Percentiles rank a stretch among this genome's conserved stretches.
Evolutionary conservation across 1,284 basidiomycete species (phyloP).

Genomic region (Stereum hirsutum): DNA sequence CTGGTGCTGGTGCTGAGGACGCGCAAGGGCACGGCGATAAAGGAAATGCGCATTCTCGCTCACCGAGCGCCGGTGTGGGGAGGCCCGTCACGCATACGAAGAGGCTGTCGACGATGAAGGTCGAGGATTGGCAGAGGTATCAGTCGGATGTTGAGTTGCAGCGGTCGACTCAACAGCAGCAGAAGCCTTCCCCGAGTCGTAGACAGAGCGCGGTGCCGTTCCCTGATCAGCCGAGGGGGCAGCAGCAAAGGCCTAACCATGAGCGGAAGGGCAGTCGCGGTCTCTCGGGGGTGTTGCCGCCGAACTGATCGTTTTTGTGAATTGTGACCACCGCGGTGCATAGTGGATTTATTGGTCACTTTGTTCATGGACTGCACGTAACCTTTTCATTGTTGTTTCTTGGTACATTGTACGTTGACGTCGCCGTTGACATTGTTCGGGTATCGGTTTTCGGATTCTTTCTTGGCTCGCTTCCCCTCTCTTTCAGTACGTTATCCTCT

Average conservation of each 20-base stretch:
- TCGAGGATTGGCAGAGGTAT: constrained; percentile 73
- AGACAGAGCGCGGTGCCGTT: constrained; percentile 26
- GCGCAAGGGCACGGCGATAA: constrained; percentile 14
- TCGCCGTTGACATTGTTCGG: too few species aligned
- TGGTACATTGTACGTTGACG: too few species aligned
- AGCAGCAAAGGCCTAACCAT: too few species aligned
- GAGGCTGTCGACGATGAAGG: constrained; percentile 64
- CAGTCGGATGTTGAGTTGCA: constrained; percentile 47
- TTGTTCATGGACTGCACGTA: too few species aligned
- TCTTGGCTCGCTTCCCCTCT: too few species aligned
- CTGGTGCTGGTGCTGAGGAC: constrained; percentile 23
- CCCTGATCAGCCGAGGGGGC: constrained; percentile 18
- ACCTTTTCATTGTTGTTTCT: too few species aligned
- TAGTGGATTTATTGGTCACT: too few species aligned
- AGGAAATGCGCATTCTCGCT: constrained; percentile 32
- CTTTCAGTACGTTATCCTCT: too few species aligned
- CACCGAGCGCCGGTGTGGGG: constrained; percentile 52
- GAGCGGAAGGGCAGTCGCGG: not conserved
- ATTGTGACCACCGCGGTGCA: too few species aligned
- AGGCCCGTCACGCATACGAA: constrained; percentile 41
- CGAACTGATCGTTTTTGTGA: constrained; percentile 10
- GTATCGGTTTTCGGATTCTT: too few species aligned
- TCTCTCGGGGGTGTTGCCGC: constrained; percentile 9
- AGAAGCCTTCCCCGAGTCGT: constrained; percentile 24
- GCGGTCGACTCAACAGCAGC: too few species aligned